Evolutionary conservation across 2,329 filamentous ascomycete species (phyloP).

Genomic region (Coleophoma crateriformis): DNA sequence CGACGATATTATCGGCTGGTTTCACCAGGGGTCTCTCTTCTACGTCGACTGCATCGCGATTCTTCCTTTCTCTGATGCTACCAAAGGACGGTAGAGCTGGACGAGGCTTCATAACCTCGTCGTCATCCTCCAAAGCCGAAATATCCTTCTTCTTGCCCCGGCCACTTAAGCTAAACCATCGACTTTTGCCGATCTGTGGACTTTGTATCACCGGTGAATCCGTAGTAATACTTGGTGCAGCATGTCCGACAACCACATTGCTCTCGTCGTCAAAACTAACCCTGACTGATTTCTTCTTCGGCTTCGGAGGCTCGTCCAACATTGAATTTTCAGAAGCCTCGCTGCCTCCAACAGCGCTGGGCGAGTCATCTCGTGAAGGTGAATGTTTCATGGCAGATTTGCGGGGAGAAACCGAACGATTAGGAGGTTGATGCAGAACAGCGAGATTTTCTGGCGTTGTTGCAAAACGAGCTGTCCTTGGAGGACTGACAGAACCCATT

Average conservation of each 20-base stretch:
- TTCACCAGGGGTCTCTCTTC: conserved; percentile 54
- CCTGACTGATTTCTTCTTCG: conserved; percentile 59
- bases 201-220: conserved; percentile 35
- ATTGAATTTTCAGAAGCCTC: conserved; percentile 35
- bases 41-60: conserved; percentile 39
- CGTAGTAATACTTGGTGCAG: conserved; percentile 29
- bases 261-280: conserved; percentile 75
- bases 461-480: conserved; percentile 63
- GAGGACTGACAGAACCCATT: conserved; percentile 50
- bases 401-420: conserved; percentile 66
- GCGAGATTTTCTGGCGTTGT: conserved; percentile 46
- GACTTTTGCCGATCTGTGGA: conserved; percentile 35
- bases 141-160: conserved; percentile 44
- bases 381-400: conserved; percentile 71
- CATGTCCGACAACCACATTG: conserved; percentile 48
- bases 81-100: conserved; percentile 71
- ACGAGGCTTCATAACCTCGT: conserved; percentile 68
- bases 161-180: conserved; percentile 47
- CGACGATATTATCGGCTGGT: conserved; percentile 35
- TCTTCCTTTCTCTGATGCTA: conserved; percentile 63
- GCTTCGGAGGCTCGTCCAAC: conserved; percentile 15
- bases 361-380: conserved; percentile 37
- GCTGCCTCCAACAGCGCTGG: conserved; percentile 33
- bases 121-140: conserved; percentile 55
- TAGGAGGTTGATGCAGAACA: conserved; percentile 62